These are phyloP conservation scores for Trichoderma lentiforme DNA, from an alignment of 2,329 filamentous ascomycete genomes.

Conservation along the genomic window DNA sequence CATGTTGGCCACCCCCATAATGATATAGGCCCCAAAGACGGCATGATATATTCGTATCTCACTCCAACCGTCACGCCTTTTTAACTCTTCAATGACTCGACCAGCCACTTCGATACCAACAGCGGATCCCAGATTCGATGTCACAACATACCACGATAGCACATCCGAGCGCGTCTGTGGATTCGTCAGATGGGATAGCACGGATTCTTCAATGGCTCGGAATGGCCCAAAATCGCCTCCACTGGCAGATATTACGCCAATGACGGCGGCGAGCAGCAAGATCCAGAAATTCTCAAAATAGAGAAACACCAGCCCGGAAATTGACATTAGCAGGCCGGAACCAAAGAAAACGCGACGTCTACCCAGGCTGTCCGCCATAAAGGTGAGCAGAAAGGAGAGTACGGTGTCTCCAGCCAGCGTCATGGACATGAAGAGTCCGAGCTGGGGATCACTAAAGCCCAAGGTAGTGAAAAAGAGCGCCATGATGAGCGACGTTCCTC, in stretches of 20 bases:
- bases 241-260: conserved; percentile 59
- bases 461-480: conserved; percentile 59
- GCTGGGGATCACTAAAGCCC: conserved; percentile 53
- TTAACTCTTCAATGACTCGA: conserved; percentile 47
- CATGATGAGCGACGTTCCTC: conserved; percentile 57
- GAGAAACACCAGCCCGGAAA: conserved; percentile 53
- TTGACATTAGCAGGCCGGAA: conserved; percentile 55
- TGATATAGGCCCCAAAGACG: conserved; percentile 56
- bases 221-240: conserved; percentile 68
- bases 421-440: conserved; percentile 63
- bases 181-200: conserved; percentile 57
- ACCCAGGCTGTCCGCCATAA: conserved; percentile 58
- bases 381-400: conserved; percentile 54
- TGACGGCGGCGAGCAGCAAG: conserved; percentile 53
- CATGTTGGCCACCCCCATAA: conserved; percentile 53
- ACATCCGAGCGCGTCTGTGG: conserved; percentile 57
- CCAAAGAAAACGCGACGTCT: conserved; percentile 51
- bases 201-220: conserved; percentile 63
- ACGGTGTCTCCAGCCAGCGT: conserved; percentile 60
- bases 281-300: conserved; percentile 57
- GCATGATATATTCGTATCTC: conserved; percentile 52
- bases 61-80: conserved; percentile 45
- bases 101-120: conserved; percentile 53
- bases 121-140: conserved; percentile 52
- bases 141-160: conserved; percentile 63